A percentile compares a stretch with the other conserved stretches of the same genome.
These are phyloP conservation scores for Euphorbia celastroides DNA, from an alignment of 441 rosid genomes.

Conservation along the genomic window DNA sequence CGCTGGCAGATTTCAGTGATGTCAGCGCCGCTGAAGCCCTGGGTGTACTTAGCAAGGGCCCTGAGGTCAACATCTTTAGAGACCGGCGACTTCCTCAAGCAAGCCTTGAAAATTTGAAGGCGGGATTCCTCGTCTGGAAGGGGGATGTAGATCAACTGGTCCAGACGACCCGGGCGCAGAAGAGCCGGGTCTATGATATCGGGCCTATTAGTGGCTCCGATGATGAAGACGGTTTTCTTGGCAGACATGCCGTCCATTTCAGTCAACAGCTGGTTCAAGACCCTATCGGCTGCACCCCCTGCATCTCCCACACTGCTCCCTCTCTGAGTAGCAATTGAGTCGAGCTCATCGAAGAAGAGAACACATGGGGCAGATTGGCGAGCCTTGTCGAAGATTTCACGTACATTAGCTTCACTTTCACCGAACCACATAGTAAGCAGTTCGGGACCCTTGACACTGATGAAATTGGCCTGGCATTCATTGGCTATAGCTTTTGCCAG, in stretches of 20 bases:
- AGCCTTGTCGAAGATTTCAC: constrained; percentile 71
- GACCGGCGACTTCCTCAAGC: constrained; percentile 66
- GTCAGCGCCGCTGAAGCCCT: constrained; percentile 77
- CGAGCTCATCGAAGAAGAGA: constrained; percentile 67
- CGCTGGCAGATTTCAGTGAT: constrained; percentile 77
- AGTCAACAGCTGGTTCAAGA: constrained; percentile 65
- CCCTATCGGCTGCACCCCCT: constrained; percentile 74
- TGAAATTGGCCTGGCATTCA: constrained; percentile 72
- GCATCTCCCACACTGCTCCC: constrained; percentile 76
- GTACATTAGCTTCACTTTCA: constrained; percentile 68
- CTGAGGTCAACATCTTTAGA: constrained; percentile 62
- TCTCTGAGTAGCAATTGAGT: constrained; percentile 77
- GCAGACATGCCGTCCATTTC: constrained; percentile 89
- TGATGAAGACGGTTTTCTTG: constrained; percentile 63
- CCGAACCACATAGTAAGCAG: constrained; percentile 79
- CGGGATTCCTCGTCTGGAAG: constrained; percentile 75
- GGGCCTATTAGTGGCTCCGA: constrained; percentile 69
- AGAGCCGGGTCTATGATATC: constrained; percentile 72
- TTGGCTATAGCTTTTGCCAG: constrained; percentile 69
- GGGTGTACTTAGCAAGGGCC: constrained; percentile 57
- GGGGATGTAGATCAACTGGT: constrained; percentile 69
- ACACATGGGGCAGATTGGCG: constrained; percentile 75
- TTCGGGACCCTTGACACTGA: constrained; percentile 70
- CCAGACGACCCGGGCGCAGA: constrained; percentile 67
- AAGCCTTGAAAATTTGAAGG: constrained; percentile 51